Evolutionary conservation across 2,329 filamentous ascomycete genomes (phyloP).

Genomic region (Colletotrichum nymphaeae): DNA sequence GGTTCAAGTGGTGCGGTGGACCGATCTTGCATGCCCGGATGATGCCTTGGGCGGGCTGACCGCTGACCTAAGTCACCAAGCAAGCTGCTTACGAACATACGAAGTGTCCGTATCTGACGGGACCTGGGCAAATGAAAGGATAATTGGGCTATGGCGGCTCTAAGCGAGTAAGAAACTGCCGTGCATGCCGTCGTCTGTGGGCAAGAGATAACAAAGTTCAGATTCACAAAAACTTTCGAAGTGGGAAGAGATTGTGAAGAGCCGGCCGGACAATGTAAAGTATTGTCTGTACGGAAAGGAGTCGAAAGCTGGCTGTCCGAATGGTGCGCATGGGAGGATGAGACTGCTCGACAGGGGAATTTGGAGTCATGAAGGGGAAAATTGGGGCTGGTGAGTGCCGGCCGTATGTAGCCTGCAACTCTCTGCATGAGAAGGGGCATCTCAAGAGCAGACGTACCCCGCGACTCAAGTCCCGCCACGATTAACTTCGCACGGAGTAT

Average conservation of each 20-base stretch:
- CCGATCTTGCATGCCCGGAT: neutral
- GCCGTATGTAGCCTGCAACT: conserved; percentile 20
- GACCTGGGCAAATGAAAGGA: neutral
- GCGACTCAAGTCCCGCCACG: neutral
- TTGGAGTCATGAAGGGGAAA: neutral
- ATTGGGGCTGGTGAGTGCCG: conserved; percentile 6
- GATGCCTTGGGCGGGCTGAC: too few relatives aligned
- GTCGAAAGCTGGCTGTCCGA: neutral
- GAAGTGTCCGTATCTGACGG: neutral
- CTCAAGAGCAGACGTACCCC: neutral
- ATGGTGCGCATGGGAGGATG: conserved; percentile 7
- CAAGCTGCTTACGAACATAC: neutral
- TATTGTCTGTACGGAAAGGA: neutral
- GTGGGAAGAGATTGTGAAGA: neutral
- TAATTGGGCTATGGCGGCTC: neutral
- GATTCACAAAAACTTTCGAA: neutral
- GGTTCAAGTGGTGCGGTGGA: neutral
- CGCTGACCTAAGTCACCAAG: too few relatives aligned
- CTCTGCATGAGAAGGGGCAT: neutral
- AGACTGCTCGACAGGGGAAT: neutral
- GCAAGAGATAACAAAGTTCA: neutral
- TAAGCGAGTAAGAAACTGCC: conserved; percentile 4
- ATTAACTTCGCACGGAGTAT: neutral
- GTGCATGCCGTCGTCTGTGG: neutral
- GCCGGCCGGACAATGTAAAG: neutral